These are phyloP conservation scores for Trichoderma polysporum DNA, from an alignment of 2,329 filamentous ascomycete genomes.

Conservation along the genomic window DNA sequence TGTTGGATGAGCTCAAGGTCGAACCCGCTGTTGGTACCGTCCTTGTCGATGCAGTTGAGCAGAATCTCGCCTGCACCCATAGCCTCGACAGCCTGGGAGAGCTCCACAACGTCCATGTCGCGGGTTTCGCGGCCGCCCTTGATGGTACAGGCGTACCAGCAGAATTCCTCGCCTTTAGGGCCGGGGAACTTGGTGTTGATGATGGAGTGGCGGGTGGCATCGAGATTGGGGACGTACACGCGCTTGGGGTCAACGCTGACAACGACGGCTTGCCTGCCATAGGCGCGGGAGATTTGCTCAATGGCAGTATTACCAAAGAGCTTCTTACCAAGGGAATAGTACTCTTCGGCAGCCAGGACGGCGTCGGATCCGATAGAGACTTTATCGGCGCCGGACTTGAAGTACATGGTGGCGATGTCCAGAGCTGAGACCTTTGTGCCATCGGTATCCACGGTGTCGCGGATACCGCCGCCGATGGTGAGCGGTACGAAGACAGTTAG, in stretches of 20 bases:
- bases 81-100: constrained; percentile 85
- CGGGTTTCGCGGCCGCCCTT: constrained; percentile 93
- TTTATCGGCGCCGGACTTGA: constrained; percentile 95
- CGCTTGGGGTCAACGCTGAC: constrained; percentile 93
- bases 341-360: constrained; percentile 88
- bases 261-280: constrained; percentile 95
- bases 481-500: constrained; percentile 93
- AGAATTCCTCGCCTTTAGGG: constrained; percentile 73
- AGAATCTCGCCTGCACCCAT: constrained; percentile 95
- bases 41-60: constrained; percentile 96
- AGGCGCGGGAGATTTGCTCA: constrained; percentile 89
- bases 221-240: constrained; percentile 74
- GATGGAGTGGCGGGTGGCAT: constrained; percentile 71
- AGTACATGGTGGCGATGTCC: constrained; percentile 94
- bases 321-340: constrained; percentile 67
- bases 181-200: constrained; percentile 69
- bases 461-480: constrained; percentile 92
- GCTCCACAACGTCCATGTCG: constrained; percentile 87
- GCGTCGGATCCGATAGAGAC: constrained; percentile 96
- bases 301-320: constrained; percentile 84
- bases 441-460: constrained; percentile 87
- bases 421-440: constrained; percentile 84
- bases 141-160: constrained; percentile 98
- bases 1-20: constrained; percentile 87
- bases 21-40: constrained; percentile 92